Evolutionary conservation across 2,329 filamentous ascomycete genomes (phyloP), one percentile per base, ranked within the genome.

Genomic region (Coniochaeta pulveracea): DNA sequence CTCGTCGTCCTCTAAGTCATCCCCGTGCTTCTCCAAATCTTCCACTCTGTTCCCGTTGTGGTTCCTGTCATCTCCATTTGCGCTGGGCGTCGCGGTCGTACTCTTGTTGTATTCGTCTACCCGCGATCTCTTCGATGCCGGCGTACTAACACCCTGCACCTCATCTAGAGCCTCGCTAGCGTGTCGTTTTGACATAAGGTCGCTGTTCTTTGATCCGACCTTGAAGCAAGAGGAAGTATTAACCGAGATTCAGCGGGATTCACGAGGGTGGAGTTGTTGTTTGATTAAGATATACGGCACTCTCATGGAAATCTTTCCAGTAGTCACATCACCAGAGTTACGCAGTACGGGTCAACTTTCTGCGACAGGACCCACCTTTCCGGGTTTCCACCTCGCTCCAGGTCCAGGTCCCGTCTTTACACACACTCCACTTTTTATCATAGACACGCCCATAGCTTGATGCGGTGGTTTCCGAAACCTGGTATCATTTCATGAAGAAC

Each of bases 91-190:
- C 6, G 40, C 47, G 5, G 47, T 49, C 37, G 45, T 37, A 43
- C 47, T 46, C 35, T 47, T 47, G 36, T 48, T 49, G 41, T 51
- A 53, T 34, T 69, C 64, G 41, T 63, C 69, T 22, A 64, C 50
- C 40, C 72, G 63, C 22, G 69, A 73, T 43, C 60, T 67, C 52
- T 77, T 80, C 15, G 70, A 70, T 19, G 64, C 67, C 4, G 74
- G 74, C 19, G 73, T 76, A 31, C 61, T 67, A 36, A 66, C 52
- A 35, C 61, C 69, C 23, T 56, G 54, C 27, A 72, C 51, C 40
- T 76, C 70, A 23, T 76, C 73, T 24, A 79, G 61, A 26, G 71
- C 61, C 51, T 78, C 72, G 19, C 67, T 65, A 36, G 74, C 75
- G 37, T 67, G 66, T 39, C 75, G 66, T 57, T 80, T 78, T 4